phyloP scores from a whole-genome alignment of 1,139 yeast genomes.

The Debaryomyces subglobosus region DNA sequence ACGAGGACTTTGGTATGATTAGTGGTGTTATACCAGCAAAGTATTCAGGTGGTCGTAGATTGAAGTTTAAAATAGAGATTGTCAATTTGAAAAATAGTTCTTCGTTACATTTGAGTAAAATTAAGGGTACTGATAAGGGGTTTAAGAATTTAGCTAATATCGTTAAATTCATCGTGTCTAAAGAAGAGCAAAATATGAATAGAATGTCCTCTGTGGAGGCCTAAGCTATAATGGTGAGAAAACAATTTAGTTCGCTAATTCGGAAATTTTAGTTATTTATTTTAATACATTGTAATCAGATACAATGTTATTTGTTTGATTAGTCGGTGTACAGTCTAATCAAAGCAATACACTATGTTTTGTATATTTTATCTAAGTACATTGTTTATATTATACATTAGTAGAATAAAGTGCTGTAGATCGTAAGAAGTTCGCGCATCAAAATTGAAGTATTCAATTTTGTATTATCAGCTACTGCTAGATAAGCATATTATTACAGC shows the following conservation, averaged over 20 bases:
- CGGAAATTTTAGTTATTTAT: not conserved
- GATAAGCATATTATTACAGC: not conserved
- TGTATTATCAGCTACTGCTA: not conserved
- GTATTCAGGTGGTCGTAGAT: slow-evolving; percentile 53
- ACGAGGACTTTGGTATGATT: slow-evolving; percentile 48
- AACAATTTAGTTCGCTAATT: slow-evolving; percentile 2
- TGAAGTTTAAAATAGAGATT: slow-evolving; percentile 51
- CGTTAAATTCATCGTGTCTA: slow-evolving; percentile 39
- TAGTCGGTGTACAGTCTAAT: not conserved
- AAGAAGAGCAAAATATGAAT: slow-evolving; percentile 35
- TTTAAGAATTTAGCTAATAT: slow-evolving; percentile 59
- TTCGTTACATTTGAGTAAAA: slow-evolving; percentile 55
- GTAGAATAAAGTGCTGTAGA: not conserved
- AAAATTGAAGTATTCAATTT: not conserved
- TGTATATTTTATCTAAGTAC: not conserved
- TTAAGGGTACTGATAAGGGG: slow-evolving; percentile 71
- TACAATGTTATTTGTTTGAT: not conserved
- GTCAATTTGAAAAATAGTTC: slow-evolving; percentile 46
- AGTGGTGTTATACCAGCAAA: slow-evolving; percentile 53
- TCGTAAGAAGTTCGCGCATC: not conserved
- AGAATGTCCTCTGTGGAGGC: slow-evolving; percentile 17
- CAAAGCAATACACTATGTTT: not conserved
- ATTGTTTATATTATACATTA: not conserved
- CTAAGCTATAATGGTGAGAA: not conserved
- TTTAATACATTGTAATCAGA: not conserved